phyloP scores from a whole-genome alignment of 129 eudicot genomes.

The Deinandra increscens region DNA sequence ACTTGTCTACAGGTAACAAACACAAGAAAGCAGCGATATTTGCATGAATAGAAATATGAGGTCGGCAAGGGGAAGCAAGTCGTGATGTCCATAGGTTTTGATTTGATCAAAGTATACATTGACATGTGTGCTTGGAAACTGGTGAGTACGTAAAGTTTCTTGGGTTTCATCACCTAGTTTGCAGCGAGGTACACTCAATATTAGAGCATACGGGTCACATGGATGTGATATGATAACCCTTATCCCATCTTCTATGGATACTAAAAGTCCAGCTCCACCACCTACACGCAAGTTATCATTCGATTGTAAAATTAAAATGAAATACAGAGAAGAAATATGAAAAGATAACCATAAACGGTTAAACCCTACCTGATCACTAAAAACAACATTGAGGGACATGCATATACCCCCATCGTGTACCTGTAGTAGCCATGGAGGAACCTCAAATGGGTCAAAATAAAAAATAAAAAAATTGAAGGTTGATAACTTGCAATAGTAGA shows the following conservation, averaged over 20 bases:
- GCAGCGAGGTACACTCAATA: slow-evolving; percentile 65
- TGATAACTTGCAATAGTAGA: too few species aligned
- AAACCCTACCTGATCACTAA: slow-evolving; percentile 59
- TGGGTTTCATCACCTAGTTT: slow-evolving; percentile 71
- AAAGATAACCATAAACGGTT: neutral
- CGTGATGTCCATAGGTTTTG: neutral
- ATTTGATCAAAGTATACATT: slow-evolving; percentile 36
- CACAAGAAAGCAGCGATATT: neutral
- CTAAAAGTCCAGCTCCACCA: slow-evolving; percentile 45
- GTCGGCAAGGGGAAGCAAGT: too few species aligned
- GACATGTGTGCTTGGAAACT: slow-evolving; percentile 79
- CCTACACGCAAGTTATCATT: slow-evolving; percentile 15
- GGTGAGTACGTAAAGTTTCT: slow-evolving; percentile 72
- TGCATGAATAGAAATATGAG: too few species aligned
- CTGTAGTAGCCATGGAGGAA: slow-evolving; percentile 90
- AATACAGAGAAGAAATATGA: neutral
- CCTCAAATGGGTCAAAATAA: too few species aligned
- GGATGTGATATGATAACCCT: slow-evolving; percentile 67
- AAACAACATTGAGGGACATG: slow-evolving; percentile 84
- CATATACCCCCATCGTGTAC: slow-evolving; percentile 77
- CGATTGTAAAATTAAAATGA: neutral
- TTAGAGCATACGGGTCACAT: slow-evolving; percentile 64
- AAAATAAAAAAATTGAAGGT: too few species aligned
- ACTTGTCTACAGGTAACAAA: neutral
- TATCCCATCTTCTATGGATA: slow-evolving; percentile 70